Conservation (phyloP, 805 yeast genomes). For the Priceomyces castillae region DNA sequence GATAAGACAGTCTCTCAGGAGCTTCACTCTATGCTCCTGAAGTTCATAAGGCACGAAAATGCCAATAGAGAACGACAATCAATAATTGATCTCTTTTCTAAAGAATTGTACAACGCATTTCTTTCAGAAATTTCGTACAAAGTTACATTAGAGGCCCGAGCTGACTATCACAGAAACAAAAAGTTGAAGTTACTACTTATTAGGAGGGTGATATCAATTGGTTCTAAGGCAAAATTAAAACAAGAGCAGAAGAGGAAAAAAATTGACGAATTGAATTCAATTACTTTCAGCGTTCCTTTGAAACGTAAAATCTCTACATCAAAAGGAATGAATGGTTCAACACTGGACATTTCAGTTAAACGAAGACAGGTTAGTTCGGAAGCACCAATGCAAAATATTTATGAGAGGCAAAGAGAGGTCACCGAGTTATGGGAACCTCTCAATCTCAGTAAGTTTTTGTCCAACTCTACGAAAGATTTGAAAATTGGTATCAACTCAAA, state of each 20-base stretch:
- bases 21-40: constrained; percentile 21
- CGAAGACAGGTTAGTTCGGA: constrained; percentile 13
- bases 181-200: constrained; percentile 31
- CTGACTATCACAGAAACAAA: constrained; percentile 38
- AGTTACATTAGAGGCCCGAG: constrained; percentile 40
- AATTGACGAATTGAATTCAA: constrained; percentile 26
- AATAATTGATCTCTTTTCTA: constrained; percentile 39
- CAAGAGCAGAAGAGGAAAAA: constrained; percentile 29
- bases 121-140: constrained; percentile 54
- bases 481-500: constrained; percentile 18
- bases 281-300: constrained; percentile 20
- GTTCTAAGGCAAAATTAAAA: constrained; percentile 21
- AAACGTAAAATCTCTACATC: constrained; percentile 16
- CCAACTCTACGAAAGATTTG: constrained; percentile 26
- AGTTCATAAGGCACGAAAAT: constrained; percentile 21
- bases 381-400: constrained; percentile 12
- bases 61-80: constrained; percentile 17
- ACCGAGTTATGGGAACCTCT: constrained; percentile 49
- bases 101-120: constrained; percentile 58
- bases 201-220: constrained; percentile 26
- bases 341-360: constrained; percentile 2
- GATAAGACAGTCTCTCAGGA: constrained; percentile 23
- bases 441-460: constrained; percentile 33
- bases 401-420: constrained; percentile 32
- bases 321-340: constrained; percentile 3